Evolutionary conservation across 1,139 yeast species (phyloP), one percentile per base, ranked within the genome.

Genomic region (Saccharomyces pastorianus): DNA sequence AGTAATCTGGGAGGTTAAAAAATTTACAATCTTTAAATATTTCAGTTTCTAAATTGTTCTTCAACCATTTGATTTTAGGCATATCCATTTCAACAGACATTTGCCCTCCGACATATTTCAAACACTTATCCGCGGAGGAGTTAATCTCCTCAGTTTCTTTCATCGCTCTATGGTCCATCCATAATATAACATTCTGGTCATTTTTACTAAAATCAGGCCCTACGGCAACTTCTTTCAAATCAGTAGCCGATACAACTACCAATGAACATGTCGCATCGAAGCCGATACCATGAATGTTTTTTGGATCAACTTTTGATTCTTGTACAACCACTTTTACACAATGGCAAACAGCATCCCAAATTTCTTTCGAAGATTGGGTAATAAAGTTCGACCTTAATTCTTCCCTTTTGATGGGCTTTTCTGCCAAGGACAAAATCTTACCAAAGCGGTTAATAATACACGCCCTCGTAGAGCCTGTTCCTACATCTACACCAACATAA

Each of bases 121-220:
- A 78, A 58, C 88, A 80, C 64, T 81, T 82, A 68, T 89, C 95
- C 46, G 80, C 80, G 1, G 96, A 85, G 49, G 85, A 82, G 70
- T 91, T 91, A 70, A 93, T 90, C 53, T 76, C 79, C 58, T 81
- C 74, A 23, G 97, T 90, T 69, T 91, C 96, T 13, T 76, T 76
- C n/a, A 78, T 83, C 0, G 99, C 97, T 61, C 99, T 80, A 71
- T 93, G 99, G 72, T 93, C 99, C 97, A 93, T 91, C 98, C 99
- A 93, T 56, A 93, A 74, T 53, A 93, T 83, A 64, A 93, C 85
- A 71, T 93, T 90, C 67, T 91, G 96, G 59, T 79, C 79, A 46
- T 75, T 63, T 64, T 88, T 84, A 44, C 73, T 61, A 69, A 88
- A 93, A 66, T 91, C 88, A 1, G 99, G 99, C 11, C 99, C 99